phyloP scores from a whole-genome alignment of 1,139 yeast genomes.

The Saccharomyces hybrid region DNA sequence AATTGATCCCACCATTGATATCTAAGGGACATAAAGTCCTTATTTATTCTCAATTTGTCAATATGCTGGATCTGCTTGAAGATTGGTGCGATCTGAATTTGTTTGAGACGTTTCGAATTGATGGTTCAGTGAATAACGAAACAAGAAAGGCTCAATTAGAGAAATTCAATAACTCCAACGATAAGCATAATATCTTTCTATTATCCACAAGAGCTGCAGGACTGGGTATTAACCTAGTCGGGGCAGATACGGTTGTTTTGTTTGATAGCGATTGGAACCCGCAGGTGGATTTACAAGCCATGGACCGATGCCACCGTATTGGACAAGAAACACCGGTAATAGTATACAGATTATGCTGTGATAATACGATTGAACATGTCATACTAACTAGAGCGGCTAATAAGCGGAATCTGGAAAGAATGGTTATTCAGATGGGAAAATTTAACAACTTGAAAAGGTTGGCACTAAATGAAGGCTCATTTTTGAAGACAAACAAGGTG shows the following conservation, averaged over 20 bases:
- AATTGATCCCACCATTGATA: slow-evolving; percentile 47
- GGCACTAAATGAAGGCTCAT: slow-evolving; percentile 30
- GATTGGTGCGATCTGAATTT: slow-evolving; percentile 54
- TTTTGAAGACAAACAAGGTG: slow-evolving; percentile 16
- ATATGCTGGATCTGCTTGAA: slow-evolving; percentile 64
- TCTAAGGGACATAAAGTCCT: slow-evolving; percentile 55
- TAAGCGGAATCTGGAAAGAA: slow-evolving; percentile 70
- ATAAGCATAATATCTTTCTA: slow-evolving; percentile 43
- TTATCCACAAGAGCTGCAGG: slow-evolving; percentile 94
- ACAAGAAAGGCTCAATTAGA: slow-evolving; percentile 61
- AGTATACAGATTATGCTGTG: slow-evolving; percentile 66
- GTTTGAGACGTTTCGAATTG: slow-evolving; percentile 54
- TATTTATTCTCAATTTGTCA: slow-evolving; percentile 79
- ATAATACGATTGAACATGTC: slow-evolving; percentile 76
- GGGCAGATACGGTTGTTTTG: slow-evolving; percentile 83
- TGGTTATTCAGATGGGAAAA: slow-evolving; percentile 79
- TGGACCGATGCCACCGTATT: slow-evolving; percentile 90
- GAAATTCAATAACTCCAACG: slow-evolving; percentile 39
- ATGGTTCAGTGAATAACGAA: slow-evolving; percentile 63
- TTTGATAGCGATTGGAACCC: slow-evolving; percentile 98
- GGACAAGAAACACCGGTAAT: slow-evolving; percentile 84
- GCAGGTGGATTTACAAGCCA: slow-evolving; percentile 91
- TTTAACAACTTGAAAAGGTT: slow-evolving; percentile 50
- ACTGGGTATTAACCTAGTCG: slow-evolving; percentile 74
- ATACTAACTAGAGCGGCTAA: slow-evolving; percentile 69